Base-by-base conservation (phyloP, 2,329 filamentous ascomycete species). In the Trichoderma sp. region DNA sequence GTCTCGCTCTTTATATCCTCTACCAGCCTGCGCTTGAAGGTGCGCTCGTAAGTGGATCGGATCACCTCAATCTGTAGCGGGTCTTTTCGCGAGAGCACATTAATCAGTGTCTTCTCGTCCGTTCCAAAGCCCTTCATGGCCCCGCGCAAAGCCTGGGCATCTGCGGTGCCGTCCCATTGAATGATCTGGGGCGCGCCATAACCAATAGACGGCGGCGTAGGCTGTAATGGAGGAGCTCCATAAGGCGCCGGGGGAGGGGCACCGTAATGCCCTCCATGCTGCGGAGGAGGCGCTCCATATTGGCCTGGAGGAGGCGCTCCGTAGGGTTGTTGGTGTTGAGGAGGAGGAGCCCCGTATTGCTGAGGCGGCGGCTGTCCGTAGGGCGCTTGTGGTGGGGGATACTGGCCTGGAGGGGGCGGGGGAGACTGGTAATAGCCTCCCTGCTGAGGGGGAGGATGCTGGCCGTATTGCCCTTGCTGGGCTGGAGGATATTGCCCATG, bases 51-150 rank as follows among this genome's bases (percentile, higher is more conserved):
- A 3, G 91, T 87, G 8, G 86, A 80, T 71, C 90, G 88, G 66
- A 97, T 85, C 9, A 88, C 85, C 62, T 91, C 88, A 73, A 96
- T 87, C 79, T 97, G 93, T 5, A 94, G 84, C 1, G 95, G 92
- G 74, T 97, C 93, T 74, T 94, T 91, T 75, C 86, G 88, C 3
- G 91, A 84, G 9, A 98, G 84, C 3, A 91, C 84, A 2, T 85
- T 84, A 74, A 97, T 95, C 17, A 98, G 84, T 0, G 87, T 81
- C 77, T 90, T 91, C 80, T 98, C 95, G 77, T 98, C 90, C 0
- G 95, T 98, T 39, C 95, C 95, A 73, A 97, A 93, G 0, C 94
- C 94, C 81, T 97, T 97, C 94, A 98, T 97, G 2, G 95, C 93
- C 75, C 88, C 88, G 68, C 93, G 89, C 26, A 97, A 84, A 4